Conservation (phyloP, 1,139 yeast species). For the Spathaspora sp. region DNA sequence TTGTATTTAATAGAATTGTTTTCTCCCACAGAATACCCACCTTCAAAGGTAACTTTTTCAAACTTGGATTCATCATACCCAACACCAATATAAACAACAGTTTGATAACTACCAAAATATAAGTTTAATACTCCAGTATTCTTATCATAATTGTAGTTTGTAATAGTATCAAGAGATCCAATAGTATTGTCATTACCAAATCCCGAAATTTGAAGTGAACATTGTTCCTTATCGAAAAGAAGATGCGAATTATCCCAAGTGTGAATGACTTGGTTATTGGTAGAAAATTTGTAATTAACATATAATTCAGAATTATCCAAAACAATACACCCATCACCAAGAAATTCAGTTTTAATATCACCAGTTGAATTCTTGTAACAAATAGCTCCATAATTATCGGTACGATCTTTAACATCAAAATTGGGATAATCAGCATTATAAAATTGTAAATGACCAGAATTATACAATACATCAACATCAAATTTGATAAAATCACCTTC, state of each 20-base stretch:
- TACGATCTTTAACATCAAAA: background rate
- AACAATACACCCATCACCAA: background rate
- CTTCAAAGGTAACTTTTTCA: background rate
- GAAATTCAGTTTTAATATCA: background rate
- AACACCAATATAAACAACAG: background rate
- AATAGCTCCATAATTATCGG: background rate
- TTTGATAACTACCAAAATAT: background rate
- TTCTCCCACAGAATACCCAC: background rate
- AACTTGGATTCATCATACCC: background rate
- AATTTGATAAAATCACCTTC: background rate
- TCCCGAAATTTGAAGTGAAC: background rate
- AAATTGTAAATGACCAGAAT: background rate
- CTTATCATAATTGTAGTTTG: background rate
- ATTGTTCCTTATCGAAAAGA: background rate
- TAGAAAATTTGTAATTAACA: background rate
- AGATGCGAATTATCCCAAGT: background rate
- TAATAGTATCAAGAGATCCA: background rate
- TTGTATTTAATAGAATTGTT: background rate
- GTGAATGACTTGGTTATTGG: background rate
- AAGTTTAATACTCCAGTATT: background rate
- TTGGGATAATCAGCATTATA: background rate
- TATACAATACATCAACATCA: background rate
- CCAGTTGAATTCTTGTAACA: background rate
- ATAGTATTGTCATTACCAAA: slow-evolving; percentile 2
- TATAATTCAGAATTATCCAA: background rate